phyloP scores from a whole-genome alignment of 192 early-diverging fungal genomes.

The Entophlyctis luteolus region DNA sequence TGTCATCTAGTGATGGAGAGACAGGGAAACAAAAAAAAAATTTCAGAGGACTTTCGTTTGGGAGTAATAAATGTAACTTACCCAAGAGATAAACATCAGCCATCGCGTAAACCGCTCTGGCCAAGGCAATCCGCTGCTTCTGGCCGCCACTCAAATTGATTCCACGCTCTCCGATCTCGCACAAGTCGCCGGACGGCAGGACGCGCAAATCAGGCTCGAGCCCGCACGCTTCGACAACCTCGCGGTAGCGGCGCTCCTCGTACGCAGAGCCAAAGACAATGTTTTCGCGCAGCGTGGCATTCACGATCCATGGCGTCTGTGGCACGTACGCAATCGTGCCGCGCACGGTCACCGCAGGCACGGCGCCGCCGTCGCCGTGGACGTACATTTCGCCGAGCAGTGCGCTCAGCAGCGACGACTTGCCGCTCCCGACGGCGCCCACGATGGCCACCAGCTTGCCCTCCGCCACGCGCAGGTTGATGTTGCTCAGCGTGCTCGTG shows the following conservation, averaged over 20 bases:
- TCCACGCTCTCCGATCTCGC: conserved; percentile 72
- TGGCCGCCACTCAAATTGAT: conserved; percentile 53
- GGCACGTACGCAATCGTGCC: conserved; percentile 73
- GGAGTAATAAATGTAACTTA: conserved; percentile 25
- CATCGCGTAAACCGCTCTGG: conserved; percentile 82
- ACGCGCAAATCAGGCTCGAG: conserved; percentile 83
- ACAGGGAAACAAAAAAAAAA: background rate
- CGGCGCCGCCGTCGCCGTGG: background rate
- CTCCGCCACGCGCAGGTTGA: conserved; percentile 59
- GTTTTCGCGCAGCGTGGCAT: conserved; percentile 89
- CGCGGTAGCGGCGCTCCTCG: background rate
- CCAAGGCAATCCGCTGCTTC: conserved; percentile 53
- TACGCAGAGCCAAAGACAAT: conserved; percentile 69
- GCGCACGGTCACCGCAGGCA: conserved; percentile 65
- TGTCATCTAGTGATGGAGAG: conserved; percentile 29
- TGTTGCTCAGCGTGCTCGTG: conserved; percentile 46
- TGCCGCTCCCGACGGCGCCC: conserved; percentile 66
- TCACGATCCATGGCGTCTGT: conserved; percentile 92
- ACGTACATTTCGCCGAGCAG: conserved; percentile 82
- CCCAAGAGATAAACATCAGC: conserved; percentile 84
- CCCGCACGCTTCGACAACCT: conserved; percentile 77
- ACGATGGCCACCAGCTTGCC: conserved; percentile 42
- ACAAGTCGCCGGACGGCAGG: conserved; percentile 79
- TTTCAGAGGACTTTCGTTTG: background rate
- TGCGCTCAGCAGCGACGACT: conserved; percentile 72